These are phyloP conservation scores for Apophysomyces ossiformis DNA, from an alignment of 371 early-diverging fungal species.

Conservation along the genomic window DNA sequence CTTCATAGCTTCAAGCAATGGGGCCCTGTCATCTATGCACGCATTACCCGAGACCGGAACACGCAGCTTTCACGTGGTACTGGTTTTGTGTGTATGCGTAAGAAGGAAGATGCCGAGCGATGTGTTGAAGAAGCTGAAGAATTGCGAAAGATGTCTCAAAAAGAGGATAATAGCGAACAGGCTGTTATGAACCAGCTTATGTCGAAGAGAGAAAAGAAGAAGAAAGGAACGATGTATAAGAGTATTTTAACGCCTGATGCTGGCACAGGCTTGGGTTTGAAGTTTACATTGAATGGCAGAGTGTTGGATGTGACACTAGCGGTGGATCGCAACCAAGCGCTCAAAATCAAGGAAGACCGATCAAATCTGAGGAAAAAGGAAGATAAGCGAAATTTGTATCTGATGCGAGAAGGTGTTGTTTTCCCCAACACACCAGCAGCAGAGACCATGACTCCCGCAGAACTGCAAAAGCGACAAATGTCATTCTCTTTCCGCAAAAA, in stretches of 20 bases:
- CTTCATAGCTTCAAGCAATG: constrained; percentile 60
- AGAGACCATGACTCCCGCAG: constrained; percentile 66
- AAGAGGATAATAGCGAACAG: constrained; percentile 44
- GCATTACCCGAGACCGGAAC: constrained; percentile 79
- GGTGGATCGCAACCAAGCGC: constrained; percentile 76
- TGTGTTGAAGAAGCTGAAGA: constrained; percentile 73
- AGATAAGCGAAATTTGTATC: constrained; percentile 83
- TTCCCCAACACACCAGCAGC: constrained; percentile 88
- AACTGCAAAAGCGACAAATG: constrained; percentile 77
- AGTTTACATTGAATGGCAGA: constrained; percentile 82
- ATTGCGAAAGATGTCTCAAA: constrained; percentile 47
- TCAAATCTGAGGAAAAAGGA: constrained; percentile 64
- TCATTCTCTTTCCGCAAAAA: constrained; percentile 82
- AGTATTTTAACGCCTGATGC: constrained; percentile 75
- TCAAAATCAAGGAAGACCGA: constrained; percentile 67
- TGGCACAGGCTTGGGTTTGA: constrained; percentile 56
- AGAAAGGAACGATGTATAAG: constrained; percentile 60
- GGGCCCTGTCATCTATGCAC: constrained; percentile 85
- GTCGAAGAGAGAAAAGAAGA: constrained; percentile 55
- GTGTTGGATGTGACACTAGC: constrained; percentile 82
- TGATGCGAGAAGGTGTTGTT: constrained; percentile 80
- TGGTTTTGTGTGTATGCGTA: constrained; percentile 89
- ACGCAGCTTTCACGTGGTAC: constrained; percentile 90
- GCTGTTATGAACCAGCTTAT: constrained; percentile 37
- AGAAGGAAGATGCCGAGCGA: constrained; percentile 72